A percentile compares a stretch with the other conserved stretches of the same genome.
These are phyloP conservation scores for Ustilago curta DNA, from an alignment of 1,284 basidiomycete genomes.

Conservation along the genomic window DNA sequence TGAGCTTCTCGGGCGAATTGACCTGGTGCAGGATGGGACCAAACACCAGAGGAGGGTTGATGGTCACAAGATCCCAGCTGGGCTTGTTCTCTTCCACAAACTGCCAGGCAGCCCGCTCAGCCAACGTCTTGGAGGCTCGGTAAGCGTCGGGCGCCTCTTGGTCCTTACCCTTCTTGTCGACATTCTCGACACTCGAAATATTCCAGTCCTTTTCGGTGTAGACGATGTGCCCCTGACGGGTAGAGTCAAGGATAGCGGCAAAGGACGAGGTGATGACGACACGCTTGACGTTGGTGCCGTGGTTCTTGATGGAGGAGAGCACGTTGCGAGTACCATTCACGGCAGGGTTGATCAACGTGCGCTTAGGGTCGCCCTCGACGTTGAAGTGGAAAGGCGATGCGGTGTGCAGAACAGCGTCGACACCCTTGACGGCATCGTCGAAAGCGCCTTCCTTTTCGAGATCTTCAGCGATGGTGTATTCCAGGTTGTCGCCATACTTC, in stretches of 20 bases:
- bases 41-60: conserved; percentile 61
- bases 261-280: conserved; percentile 78
- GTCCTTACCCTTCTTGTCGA: conserved; percentile 49
- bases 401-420: conserved; percentile 76
- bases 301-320: conserved; percentile 74
- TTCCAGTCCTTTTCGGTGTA: conserved; percentile 77
- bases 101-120: conserved; percentile 74
- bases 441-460: conserved; percentile 76
- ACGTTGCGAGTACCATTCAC: conserved; percentile 76
- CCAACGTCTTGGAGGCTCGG: conserved; percentile 75
- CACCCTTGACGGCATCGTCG: conserved; percentile 78
- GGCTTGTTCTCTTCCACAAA: conserved; percentile 57
- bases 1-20: conserved; percentile 72
- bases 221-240: conserved; percentile 40
- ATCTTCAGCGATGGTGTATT: conserved; percentile 74
- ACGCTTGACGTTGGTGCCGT: conserved; percentile 73
- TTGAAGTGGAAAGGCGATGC: conserved; percentile 73
- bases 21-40: conserved; percentile 74
- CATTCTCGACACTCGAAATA: conserved; percentile 72
- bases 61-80: conserved; percentile 51
- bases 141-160: conserved; percentile 72
- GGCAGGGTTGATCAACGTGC: conserved; percentile 75
- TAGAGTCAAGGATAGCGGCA: conserved; percentile 72
- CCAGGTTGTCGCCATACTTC: conserved; percentile 72
- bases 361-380: conserved; percentile 59